Base-by-base conservation (phyloP, 2,329 filamentous ascomycete genomes). In the Graphiopsis chlorocephala region DNA sequence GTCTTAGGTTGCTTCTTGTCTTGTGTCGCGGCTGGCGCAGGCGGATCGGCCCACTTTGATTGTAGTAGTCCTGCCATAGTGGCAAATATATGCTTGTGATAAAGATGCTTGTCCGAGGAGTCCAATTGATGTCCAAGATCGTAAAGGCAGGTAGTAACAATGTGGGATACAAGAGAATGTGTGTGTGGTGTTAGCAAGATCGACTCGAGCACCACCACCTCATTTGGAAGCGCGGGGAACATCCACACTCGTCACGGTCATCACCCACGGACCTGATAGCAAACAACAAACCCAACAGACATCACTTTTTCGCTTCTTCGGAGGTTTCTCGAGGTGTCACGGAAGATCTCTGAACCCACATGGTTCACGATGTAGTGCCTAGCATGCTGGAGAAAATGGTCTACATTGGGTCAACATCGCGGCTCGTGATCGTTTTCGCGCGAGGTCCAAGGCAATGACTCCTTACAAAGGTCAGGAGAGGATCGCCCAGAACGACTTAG, bases 11-110 rank as follows among this genome's bases (percentile, higher is more conserved):
- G 48, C 33, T 53, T 62, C 60, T 33, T 45, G 20, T 47, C 52
- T 14, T 35, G 17, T 38, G 52, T 35, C 28, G 38, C 42, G 15
- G 31, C 25, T 23, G 60, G 60, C n/a, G 52, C 26, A 14, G 53
- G 61, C 11, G 61, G 61, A 23, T 64, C 52, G 28, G 61, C 61
- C 61, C 61, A 64, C 28, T 38, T 57, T 2, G 61, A 64, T 23
- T 58, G 52, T 23, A 57, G 15, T 35, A 64, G 29, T n/a, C 52
- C 56, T 20, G 61, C 57, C 61, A 64, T 64, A 23, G 4, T 56
- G 52, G 28, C 23, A 26, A 50, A 23, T 23, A 50, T 50, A 48
- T 64, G 29, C 38, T 20, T 45, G 26, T 55, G 25, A 4, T 45
- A 45, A 20, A 20, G 8, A 45, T 45, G 3, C 38, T 17, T 53